These are phyloP conservation scores for Tolypocladium capitatum DNA, from an alignment of 2,329 filamentous ascomycete genomes.

Conservation along the genomic window DNA sequence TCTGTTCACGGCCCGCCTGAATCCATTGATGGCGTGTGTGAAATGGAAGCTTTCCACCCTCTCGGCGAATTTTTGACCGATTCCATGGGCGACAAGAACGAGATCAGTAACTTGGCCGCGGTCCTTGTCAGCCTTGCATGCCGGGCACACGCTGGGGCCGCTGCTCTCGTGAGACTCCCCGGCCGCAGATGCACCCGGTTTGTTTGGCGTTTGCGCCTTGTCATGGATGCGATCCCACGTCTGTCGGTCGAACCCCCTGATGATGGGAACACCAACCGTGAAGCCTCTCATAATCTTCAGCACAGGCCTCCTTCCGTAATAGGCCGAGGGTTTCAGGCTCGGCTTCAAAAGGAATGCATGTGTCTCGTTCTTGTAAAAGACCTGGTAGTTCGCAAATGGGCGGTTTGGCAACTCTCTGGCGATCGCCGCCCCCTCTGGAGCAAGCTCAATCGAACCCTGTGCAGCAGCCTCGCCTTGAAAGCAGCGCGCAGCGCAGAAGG, in stretches of 20 bases:
- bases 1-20: slow-evolving; percentile 73
- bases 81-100: slow-evolving; percentile 84
- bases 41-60: slow-evolving; percentile 94
- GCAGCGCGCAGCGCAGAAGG: slow-evolving; percentile 46
- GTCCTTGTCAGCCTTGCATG: slow-evolving; percentile 51
- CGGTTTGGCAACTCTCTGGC: slow-evolving; percentile 32
- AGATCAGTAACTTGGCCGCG: slow-evolving; percentile 69
- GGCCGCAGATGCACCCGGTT: slow-evolving; percentile 12
- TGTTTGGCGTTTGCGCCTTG: slow-evolving; percentile 22
- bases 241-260: slow-evolving; percentile 72
- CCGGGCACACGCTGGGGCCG: slow-evolving; percentile 28
- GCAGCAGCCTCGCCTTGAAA: slow-evolving; percentile 46
- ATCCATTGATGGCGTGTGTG: slow-evolving; percentile 86
- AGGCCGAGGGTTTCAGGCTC: slow-evolving; percentile 69
- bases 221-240: slow-evolving; percentile 62
- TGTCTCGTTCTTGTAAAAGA: slow-evolving; percentile 69
- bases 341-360: slow-evolving; percentile 80
- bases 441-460: slow-evolving; percentile 32
- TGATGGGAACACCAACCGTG: slow-evolving; percentile 73
- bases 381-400: slow-evolving; percentile 61
- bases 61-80: slow-evolving; percentile 92
- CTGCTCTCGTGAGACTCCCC: slow-evolving; percentile 16
- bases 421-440: slow-evolving; percentile 15
- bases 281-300: slow-evolving; percentile 73
- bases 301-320: slow-evolving; percentile 70